Evolutionary conservation across 805 yeast genomes (phyloP).

Genomic region (Metschnikowia lachancei): DNA sequence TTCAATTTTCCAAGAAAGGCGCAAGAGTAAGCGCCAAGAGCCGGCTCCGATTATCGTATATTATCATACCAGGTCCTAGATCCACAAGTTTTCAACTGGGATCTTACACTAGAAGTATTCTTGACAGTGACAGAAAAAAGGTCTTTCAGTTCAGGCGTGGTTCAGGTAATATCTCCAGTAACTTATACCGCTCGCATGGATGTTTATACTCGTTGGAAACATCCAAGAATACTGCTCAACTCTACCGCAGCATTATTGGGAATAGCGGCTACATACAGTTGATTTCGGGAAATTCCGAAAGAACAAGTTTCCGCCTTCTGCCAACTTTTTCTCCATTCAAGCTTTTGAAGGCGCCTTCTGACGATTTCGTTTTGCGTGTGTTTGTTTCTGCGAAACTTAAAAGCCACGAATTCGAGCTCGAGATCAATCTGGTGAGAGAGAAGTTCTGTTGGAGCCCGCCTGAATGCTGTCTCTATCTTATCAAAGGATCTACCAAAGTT

Average conservation of each 20-base stretch:
- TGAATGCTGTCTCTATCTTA: neutral
- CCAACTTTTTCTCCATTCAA: constrained; percentile 1
- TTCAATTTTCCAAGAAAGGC: neutral
- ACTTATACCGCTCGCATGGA: constrained; percentile 10
- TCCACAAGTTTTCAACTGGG: too few relatives aligned
- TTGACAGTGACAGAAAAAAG: neutral
- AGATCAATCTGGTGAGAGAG: neutral
- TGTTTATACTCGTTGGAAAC: constrained; percentile 2
- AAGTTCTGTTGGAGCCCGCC: neutral
- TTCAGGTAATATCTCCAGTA: constrained; percentile 2
- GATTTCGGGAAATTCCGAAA: neutral
- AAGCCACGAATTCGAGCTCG: constrained; percentile 8
- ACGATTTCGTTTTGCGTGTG: neutral
- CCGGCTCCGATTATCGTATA: neutral
- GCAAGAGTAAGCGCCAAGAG: neutral
- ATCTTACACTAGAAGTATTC: neutral
- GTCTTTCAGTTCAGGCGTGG: constrained; percentile 5
- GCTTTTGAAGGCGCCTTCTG: neutral
- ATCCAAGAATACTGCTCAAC: neutral
- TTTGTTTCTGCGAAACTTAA: constrained; percentile 13
- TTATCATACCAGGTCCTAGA: neutral
- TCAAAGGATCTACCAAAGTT: neutral
- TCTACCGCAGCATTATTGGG: constrained; percentile 19
- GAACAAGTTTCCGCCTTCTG: neutral
- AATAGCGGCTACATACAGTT: constrained; percentile 21